Conservation (phyloP, 352 stramenopile genomes). For the Phytophthora idaei region DNA sequence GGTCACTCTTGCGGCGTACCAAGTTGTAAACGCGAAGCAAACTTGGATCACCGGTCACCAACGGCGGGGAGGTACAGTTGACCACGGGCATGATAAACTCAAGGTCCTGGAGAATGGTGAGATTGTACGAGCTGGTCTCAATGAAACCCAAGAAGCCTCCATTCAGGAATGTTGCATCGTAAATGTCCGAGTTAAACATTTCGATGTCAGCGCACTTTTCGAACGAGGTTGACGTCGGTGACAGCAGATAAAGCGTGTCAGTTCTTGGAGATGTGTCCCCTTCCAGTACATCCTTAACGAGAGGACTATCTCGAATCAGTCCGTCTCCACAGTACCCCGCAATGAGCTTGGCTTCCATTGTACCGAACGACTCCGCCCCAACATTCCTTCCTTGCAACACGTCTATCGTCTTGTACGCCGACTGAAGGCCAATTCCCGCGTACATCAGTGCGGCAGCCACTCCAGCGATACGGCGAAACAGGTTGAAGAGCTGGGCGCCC, state of each 20-base stretch:
- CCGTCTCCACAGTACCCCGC: conserved; percentile 27
- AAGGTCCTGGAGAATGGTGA: conserved; percentile 35
- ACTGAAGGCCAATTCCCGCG: conserved; percentile 20
- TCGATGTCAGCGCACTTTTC: conserved; percentile 16
- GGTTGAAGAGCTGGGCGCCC: conserved; percentile 28
- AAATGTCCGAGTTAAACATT: conserved; percentile 30
- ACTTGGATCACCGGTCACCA: conserved; percentile 30
- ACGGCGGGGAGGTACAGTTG: conserved; percentile 28
- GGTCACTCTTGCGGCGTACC: conserved; percentile 26
- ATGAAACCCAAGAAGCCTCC: conserved; percentile 23
- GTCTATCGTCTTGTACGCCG: conserved; percentile 19
- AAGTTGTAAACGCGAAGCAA: conserved; percentile 35
- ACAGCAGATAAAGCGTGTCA: conserved; percentile 42
- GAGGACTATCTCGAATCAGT: conserved; percentile 37
- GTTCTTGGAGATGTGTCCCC: conserved; percentile 36
- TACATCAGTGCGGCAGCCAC: conserved; percentile 32
- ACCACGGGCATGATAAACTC: conserved; percentile 33
- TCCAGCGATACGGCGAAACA: conserved; percentile 30
- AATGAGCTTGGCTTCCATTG: conserved; percentile 35
- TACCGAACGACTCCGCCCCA: conserved; percentile 24
- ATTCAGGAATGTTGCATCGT: conserved; percentile 26
- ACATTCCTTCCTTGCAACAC: conserved; percentile 25
- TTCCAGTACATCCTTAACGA: conserved; percentile 33
- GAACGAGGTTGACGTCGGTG: conserved; percentile 20
- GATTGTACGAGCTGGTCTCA: conserved; percentile 33